Percentiles rank a stretch among this genome's conserved stretches.
These are phyloP conservation scores for Solanum tarapatanum DNA, from an alignment of 257 asterid species.

Conservation along the genomic window DNA sequence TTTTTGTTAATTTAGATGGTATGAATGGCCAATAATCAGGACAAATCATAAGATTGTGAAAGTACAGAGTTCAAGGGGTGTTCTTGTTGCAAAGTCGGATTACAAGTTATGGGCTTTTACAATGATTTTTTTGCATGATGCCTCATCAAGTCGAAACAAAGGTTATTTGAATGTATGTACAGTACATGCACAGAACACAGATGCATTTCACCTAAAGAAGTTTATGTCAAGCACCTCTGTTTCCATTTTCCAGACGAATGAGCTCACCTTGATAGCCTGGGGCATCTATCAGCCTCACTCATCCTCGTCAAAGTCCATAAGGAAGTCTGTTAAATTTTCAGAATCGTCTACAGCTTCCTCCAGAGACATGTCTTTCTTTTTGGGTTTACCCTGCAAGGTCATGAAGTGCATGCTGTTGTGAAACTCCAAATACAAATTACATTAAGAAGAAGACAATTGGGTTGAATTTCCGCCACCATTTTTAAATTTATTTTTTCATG, in stretches of 20 bases:
- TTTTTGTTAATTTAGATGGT: background rate
- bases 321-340: slow-evolving; percentile 86
- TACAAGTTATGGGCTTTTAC: background rate
- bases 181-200: background rate
- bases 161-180: background rate
- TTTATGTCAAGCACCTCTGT: background rate
- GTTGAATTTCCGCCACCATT: background rate
- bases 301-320: slow-evolving; percentile 53
- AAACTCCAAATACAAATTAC: background rate
- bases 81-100: background rate
- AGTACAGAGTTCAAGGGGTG: background rate
- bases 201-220: background rate
- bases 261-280: background rate
- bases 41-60: background rate
- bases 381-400: slow-evolving; percentile 39
- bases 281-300: slow-evolving; percentile 5
- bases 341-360: slow-evolving; percentile 89
- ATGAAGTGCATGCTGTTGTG: background rate
- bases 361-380: slow-evolving; percentile 48
- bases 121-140: background rate
- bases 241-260: background rate
- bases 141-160: background rate
- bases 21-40: background rate
- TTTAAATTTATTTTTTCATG: background rate
- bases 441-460: background rate